Conservation (phyloP, 129 eudicot genomes). For the Helichrysum umbraculigerum region DNA sequence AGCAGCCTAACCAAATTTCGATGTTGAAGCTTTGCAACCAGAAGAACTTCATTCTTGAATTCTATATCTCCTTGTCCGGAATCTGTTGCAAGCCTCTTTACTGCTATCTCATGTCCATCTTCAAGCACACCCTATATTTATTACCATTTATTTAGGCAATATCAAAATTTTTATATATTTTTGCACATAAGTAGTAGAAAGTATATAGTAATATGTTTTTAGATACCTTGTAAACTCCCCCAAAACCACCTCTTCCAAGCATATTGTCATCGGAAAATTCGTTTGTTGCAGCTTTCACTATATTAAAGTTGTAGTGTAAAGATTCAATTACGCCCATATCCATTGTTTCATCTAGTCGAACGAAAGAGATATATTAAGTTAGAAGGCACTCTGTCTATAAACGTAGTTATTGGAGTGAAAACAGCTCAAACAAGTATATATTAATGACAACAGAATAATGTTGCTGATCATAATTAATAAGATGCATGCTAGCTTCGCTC, state of each 20-base stretch:
- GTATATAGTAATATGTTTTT: no score
- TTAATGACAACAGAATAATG: not conserved
- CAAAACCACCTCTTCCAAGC: not conserved
- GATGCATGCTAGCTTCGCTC: not conserved
- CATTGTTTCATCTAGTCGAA: not conserved
- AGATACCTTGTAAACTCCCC: not conserved
- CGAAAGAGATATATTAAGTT: no score
- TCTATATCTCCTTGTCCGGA: not conserved
- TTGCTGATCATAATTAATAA: no score
- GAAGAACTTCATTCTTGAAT: not conserved
- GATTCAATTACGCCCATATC: not conserved
- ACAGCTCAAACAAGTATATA: not conserved
- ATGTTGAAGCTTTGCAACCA: no score
- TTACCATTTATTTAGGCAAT: not conserved
- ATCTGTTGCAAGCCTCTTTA: not conserved
- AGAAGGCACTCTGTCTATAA: no score
- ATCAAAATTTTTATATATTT: no score
- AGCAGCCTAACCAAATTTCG: no score
- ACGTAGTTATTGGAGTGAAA: not conserved
- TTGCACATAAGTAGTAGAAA: no score
- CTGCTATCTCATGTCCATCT: not conserved
- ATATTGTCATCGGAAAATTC: not conserved
- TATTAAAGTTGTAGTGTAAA: not conserved
- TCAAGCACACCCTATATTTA: not conserved
- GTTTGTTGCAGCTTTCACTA: not conserved